These are phyloP conservation scores for Acacia pycnantha DNA, from an alignment of 331 rosid species.

Conservation along the genomic window DNA sequence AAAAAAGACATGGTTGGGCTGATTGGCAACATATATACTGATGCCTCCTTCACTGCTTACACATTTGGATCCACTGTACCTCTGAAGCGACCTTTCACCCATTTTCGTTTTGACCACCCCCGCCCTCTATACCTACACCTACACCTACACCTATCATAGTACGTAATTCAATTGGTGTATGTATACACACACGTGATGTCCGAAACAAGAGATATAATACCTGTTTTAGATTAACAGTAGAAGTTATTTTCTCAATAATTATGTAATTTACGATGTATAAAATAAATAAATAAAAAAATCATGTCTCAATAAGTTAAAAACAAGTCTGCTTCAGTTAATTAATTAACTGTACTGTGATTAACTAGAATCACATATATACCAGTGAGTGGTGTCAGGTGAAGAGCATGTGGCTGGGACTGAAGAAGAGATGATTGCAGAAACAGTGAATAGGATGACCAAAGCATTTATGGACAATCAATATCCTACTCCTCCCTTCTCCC, in stretches of 20 bases:
- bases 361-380: background rate
- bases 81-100: conserved; percentile 66
- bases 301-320: too few species aligned
- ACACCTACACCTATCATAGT: background rate
- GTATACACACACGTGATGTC: background rate
- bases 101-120: conserved; percentile 39
- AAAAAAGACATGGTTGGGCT: conserved; percentile 41
- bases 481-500: conserved; percentile 52
- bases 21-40: conserved; percentile 44
- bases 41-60: conserved; percentile 37
- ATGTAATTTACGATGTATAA: too few species aligned
- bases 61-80: conserved; percentile 46
- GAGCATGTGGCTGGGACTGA: conserved; percentile 39
- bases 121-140: background rate
- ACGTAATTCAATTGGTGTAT: background rate
- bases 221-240: too few species aligned
- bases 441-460: conserved; percentile 42
- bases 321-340: background rate
- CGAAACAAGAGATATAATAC: background rate
- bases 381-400: conserved; percentile 18
- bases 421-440: conserved; percentile 25
- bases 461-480: conserved; percentile 70
- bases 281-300: fast-evolving
- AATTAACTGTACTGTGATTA: background rate
- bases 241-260: too few species aligned